Conservation (phyloP, 129 eudicot species). For the Oenanthe sinensis region DNA sequence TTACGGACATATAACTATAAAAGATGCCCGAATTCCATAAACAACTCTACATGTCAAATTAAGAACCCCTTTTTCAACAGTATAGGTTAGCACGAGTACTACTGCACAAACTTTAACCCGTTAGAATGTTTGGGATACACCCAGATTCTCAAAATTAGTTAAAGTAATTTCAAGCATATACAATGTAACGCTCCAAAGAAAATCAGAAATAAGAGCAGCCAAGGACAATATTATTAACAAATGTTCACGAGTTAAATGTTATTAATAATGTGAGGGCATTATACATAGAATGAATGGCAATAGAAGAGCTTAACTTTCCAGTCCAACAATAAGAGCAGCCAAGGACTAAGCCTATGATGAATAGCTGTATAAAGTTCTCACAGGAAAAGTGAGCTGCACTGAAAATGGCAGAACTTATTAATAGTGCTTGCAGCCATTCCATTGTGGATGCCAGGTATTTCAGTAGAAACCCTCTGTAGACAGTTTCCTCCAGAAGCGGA, state of each 20-base stretch:
- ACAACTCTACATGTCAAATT: slow-evolving; percentile 1
- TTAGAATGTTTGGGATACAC: not conserved
- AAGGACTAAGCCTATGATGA: slow-evolving; percentile 60
- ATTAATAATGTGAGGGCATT: slow-evolving; percentile 53
- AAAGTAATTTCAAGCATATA: not conserved
- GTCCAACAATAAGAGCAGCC: slow-evolving; percentile 92
- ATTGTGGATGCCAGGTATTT: slow-evolving; percentile 56
- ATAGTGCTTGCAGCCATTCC: slow-evolving; percentile 73
- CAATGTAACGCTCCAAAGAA: not conserved
- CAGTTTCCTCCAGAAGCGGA: slow-evolving; percentile 76
- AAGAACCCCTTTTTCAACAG: not conserved
- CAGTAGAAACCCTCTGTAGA: slow-evolving; percentile 69
- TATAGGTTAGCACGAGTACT: not conserved
- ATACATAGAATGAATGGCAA: slow-evolving; percentile 69
- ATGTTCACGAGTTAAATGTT: slow-evolving; percentile 34
- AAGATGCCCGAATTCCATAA: slow-evolving; percentile 13
- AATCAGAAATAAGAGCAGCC: slow-evolving; percentile 1
- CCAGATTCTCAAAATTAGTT: slow-evolving; percentile 1
- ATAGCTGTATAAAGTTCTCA: slow-evolving; percentile 58
- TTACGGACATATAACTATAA: not conserved
- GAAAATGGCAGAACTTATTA: slow-evolving; percentile 56
- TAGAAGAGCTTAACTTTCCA: slow-evolving; percentile 61
- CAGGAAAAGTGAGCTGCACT: slow-evolving; percentile 74
- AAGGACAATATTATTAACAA: not conserved
- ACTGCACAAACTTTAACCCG: not conserved